phyloP scores from a whole-genome alignment of 2,329 filamentous ascomycete species.

The Gyromitra esculenta region DNA sequence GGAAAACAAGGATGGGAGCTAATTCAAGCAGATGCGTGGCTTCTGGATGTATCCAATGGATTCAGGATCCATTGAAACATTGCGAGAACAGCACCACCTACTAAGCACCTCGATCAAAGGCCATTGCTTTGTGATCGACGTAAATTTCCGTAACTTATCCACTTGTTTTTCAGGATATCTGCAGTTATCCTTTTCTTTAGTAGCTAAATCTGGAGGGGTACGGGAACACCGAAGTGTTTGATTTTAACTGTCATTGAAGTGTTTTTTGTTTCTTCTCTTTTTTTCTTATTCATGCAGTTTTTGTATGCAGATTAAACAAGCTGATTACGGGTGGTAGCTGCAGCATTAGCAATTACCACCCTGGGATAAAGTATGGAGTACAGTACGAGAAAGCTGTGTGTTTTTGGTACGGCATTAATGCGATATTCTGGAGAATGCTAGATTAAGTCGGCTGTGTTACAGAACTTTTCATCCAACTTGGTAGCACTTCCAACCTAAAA shows the following conservation, averaged over 20 bases:
- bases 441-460: too few species aligned
- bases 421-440: too few species aligned
- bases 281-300: neutral
- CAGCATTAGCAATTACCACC: too few species aligned
- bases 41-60: constrained; percentile 17
- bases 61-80: constrained; percentile 32
- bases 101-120: neutral
- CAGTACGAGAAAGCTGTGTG: too few species aligned
- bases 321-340: neutral
- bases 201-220: neutral
- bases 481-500: too few species aligned
- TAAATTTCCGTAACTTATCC: neutral
- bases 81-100: neutral
- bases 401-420: too few species aligned
- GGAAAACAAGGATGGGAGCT: neutral
- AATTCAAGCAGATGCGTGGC: constrained; percentile 17
- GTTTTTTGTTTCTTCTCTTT: neutral
- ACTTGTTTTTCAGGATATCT: neutral
- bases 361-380: too few species aligned
- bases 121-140: neutral
- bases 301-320: neutral
- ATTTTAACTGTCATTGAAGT: neutral
- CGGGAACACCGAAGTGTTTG: neutral
- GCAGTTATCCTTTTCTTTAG: neutral
- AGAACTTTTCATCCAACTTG: too few species aligned